Base-by-base conservation (phyloP, 2,329 filamentous ascomycete genomes). In the Hymenoscyphus fructigenus region DNA sequence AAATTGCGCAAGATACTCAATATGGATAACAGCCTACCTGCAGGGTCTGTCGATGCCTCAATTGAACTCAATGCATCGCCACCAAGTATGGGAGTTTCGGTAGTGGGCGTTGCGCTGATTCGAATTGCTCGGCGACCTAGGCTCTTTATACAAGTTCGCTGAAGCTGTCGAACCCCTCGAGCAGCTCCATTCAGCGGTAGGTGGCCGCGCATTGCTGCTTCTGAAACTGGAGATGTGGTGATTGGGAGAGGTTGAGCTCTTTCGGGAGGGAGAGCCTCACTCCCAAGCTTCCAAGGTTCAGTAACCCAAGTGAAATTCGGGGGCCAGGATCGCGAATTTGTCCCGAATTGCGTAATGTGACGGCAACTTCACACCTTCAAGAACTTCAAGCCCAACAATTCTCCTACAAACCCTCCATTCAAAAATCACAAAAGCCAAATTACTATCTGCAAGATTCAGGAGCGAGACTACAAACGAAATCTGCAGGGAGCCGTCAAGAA, bases 31-130 rank as follows among this genome's bases (percentile, higher is more conserved):
- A 10, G 56, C 59, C 7, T 66, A 69, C 71, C 70, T 65, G 71
- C 67, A 61, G 74, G 60, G 63, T 75, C 72, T 32, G 70, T 66
- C 56, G 77, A 75, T 17, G 77, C 74, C 67, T 80, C 79, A 65
- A 78, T 74, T 57, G 80, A 77, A 68, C 84, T 83, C 71, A 89
- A 87, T 50, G 82, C 82, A 80, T 88, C 86, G 68, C 79, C 78
- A 65, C 78, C 78, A 56, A 80, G 75, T 60, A 76, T 78, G 61
- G 84, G 81, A 59, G 83, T 80, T 67, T 86, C 83, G 41, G 82
- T 85, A 63, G 83, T 85, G 38, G 87, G 85, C 63, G 84, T 80
- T 60, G 86, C 80, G 75, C 83, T 86, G 79, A 90, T 87, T 74
- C 88, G 86, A 58, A 90, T 86, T 60, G 79, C 75, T 74, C 87